Base-by-base conservation (phyloP, 179 eudicot genomes). In the Kewa caespitosa region DNA sequence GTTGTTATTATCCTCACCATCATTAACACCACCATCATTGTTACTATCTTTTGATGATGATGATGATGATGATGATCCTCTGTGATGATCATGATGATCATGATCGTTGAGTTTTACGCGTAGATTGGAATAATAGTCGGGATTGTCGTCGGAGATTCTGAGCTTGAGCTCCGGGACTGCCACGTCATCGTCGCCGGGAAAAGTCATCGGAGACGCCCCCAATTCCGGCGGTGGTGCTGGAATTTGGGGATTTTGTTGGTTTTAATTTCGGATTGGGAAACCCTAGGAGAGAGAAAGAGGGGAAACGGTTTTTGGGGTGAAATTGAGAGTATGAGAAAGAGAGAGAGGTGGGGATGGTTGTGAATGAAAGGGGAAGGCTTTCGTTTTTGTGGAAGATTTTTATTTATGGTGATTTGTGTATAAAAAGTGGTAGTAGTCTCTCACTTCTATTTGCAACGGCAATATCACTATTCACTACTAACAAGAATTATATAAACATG, bases 121-220 rank as follows among this genome's bases (percentile, higher is more conserved):
- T 69, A 92, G 55, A 70, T 78, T 83, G n/a, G 84, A 81, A 50
- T 87, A 90, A 72, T 81, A 89, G 17, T 84, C 92, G 23, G 62
- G 32, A 34, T 79, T 76, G 4, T 76, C 83, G 22, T 50, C 82
- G 4, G 46, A 6, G 30, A 76, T 55, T 61, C 54, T 72, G n/a
- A 85, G 60, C 50, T 74, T 81, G 33, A 84, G 63, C 69, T 81
- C 81, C 66, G 87, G 87, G 64, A 78, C 88, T 31, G 74, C 73
- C 6, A 46, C 52, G 46, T 74, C 81, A 61, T 39, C 82, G 20
- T 43, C 81, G 42, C 67, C 86, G 62, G 52, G 80, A 71, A 74
- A 82, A 61, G 87, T 87, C 94, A 90, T 89, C 82, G 65, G 81
- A 52, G 32, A 15, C 74, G 52, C 32, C 67, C 43, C 70, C 50